phyloP scores from a whole-genome alignment of 2,329 filamentous ascomycete genomes.

The Diatrype stigma region DNA sequence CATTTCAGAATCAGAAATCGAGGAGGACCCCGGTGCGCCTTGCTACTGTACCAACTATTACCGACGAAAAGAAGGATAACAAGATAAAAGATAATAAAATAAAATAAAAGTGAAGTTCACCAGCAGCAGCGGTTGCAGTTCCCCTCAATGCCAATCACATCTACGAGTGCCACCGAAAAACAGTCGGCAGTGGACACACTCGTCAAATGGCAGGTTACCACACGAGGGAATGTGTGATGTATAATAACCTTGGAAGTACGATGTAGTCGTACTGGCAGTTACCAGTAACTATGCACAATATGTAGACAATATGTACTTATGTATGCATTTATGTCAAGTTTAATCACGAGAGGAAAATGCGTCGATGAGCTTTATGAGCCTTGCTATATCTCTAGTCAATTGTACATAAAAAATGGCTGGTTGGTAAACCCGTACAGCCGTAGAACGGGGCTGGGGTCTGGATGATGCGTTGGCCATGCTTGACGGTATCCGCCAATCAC shows the following conservation, averaged over 20 bases:
- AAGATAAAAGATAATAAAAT: background rate
- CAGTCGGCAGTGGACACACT: background rate
- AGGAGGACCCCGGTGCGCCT: too few relatives aligned
- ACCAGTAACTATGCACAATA: too few relatives aligned
- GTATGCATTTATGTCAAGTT: too few relatives aligned
- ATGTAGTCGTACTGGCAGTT: too few relatives aligned
- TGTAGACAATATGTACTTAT: too few relatives aligned
- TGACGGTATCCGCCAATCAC: conserved; percentile 18
- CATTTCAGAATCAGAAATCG: too few relatives aligned
- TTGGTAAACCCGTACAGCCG: too few relatives aligned
- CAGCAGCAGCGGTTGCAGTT: background rate
- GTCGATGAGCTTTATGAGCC: background rate
- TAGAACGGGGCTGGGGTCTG: background rate
- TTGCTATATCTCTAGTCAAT: background rate
- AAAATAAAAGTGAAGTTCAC: background rate
- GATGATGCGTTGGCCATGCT: conserved; percentile 28
- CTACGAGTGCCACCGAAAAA: background rate
- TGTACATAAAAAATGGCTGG: background rate
- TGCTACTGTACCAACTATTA: too few relatives aligned
- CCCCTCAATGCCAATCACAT: background rate
- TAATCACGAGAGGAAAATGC: too few relatives aligned
- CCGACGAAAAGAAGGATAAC: background rate
- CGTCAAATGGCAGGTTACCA: background rate
- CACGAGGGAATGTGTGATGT: background rate
- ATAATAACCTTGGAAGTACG: background rate